phyloP scores from a whole-genome alignment of 2,329 filamentous ascomycete species.

The Plectosphaerella cucumerina region DNA sequence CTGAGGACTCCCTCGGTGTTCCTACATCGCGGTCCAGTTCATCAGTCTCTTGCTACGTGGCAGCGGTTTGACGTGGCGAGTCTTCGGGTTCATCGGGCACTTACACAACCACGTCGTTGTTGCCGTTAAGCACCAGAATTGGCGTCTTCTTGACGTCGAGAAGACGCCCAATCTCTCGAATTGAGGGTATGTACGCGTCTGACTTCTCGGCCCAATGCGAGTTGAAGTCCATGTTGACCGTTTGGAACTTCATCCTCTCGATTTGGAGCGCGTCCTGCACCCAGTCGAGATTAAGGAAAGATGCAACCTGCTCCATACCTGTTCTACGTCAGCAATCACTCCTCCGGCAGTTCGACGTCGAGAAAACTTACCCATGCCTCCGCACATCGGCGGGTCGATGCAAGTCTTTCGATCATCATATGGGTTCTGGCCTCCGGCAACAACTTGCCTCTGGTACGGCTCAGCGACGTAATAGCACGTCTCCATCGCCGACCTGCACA shows the following conservation, averaged over 20 bases:
- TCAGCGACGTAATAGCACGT: neutral
- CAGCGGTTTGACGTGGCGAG: too few relatives aligned
- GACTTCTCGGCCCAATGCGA: neutral
- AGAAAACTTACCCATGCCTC: neutral
- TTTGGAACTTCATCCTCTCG: neutral
- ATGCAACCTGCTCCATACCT: neutral
- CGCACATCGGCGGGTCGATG: neutral
- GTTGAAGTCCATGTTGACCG: neutral
- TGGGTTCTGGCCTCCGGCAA: slow-evolving; percentile 1
- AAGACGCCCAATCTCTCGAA: neutral
- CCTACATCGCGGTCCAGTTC: neutral
- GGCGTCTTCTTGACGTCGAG: slow-evolving; percentile 1
- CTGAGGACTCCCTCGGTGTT: slow-evolving; percentile 1
- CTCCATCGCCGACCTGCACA: neutral
- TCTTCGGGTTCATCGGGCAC: neutral
- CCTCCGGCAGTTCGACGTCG: too few relatives aligned
- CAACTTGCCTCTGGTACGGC: neutral
- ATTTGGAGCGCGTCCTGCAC: neutral
- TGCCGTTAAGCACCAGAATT: slow-evolving; percentile 4
- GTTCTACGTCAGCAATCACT: too few relatives aligned
- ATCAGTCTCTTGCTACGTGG: too few relatives aligned
- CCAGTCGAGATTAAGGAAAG: neutral
- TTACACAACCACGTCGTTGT: slow-evolving; percentile 3
- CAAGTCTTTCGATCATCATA: slow-evolving; percentile 4
- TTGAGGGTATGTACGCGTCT: neutral